Evolutionary conservation across 2,329 filamentous ascomycete genomes (phyloP).

Genomic region (Pseudocercospora eumusae): DNA sequence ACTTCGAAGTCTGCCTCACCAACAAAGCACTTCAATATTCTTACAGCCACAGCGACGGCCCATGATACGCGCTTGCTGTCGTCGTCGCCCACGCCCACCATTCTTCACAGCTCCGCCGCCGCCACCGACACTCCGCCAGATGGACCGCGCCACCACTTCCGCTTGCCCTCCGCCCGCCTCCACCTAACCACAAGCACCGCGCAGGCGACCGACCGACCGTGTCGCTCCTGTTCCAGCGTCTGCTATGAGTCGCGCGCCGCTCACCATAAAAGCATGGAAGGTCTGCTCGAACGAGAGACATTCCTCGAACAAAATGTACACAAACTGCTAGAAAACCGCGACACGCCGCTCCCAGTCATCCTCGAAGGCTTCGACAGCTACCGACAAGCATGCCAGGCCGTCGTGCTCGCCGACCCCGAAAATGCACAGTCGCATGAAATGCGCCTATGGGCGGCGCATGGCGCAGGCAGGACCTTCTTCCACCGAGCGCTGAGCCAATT

Average conservation of each 20-base stretch:
- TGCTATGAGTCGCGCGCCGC: constrained; percentile 32
- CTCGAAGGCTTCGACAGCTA: constrained; percentile 46
- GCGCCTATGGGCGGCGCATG: constrained; percentile 77
- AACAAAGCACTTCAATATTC: not conserved
- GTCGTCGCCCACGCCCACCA: not conserved
- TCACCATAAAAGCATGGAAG: constrained; percentile 37
- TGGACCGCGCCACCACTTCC: constrained; percentile 57
- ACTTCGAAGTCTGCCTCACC: not conserved
- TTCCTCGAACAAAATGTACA: constrained; percentile 34
- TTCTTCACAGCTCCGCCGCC: constrained; percentile 17
- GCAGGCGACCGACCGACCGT: constrained; percentile 22
- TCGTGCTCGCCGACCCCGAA: constrained; percentile 71
- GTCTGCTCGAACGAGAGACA: constrained; percentile 37
- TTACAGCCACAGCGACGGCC: not conserved
- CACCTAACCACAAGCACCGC: constrained; percentile 55
- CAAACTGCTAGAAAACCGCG: constrained; percentile 30
- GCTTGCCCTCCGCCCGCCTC: constrained; percentile 47
- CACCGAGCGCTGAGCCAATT: constrained; percentile 63
- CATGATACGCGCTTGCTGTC: not conserved
- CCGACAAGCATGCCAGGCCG: constrained; percentile 69
- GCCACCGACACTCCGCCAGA: constrained; percentile 40
- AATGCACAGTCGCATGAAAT: constrained; percentile 67
- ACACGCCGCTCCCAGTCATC: constrained; percentile 30
- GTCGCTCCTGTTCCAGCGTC: constrained; percentile 22
- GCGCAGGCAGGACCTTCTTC: constrained; percentile 75